A percentile compares a stretch with the other conserved stretches of the same genome.
phyloP scores from a whole-genome alignment of 352 stramenopile species.

The Globisporangium middletonii region DNA sequence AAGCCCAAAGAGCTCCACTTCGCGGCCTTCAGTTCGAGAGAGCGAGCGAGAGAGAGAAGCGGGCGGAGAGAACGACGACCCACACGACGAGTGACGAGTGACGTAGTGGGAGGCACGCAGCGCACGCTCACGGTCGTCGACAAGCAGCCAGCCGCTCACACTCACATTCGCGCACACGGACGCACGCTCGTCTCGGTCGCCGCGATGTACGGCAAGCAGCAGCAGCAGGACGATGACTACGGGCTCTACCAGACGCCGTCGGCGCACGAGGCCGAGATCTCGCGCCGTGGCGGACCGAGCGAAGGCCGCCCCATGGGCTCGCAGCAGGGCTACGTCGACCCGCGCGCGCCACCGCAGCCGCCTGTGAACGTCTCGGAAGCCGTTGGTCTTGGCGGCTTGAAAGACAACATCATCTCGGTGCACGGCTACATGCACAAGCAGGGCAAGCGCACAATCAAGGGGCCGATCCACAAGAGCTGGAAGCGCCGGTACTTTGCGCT shows the following conservation, averaged over 20 bases:
- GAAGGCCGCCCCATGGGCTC: constrained; percentile 20
- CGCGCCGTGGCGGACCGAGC: constrained; percentile 24
- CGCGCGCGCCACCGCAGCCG: constrained; percentile 42
- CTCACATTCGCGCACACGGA: no score
- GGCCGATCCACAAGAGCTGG: constrained; percentile 84
- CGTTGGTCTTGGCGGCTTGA: constrained; percentile 16
- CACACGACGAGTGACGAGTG: no score
- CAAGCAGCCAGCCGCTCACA: no score
- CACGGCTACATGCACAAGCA: constrained; percentile 90
- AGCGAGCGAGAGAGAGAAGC: no score
- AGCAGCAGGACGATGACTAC: constrained; percentile 49
- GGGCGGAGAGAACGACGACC: no score
- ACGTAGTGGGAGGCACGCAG: no score
- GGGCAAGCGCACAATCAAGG: constrained; percentile 83
- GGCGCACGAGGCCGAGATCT: constrained; percentile 53
- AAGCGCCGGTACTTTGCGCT: constrained; percentile 84
- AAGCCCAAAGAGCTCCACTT: no score
- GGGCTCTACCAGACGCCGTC: constrained; percentile 51
- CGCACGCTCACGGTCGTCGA: no score
- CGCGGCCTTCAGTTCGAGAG: constrained; percentile 3
- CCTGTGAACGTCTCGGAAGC: constrained; percentile 43
- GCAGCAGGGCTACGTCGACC: constrained; percentile 28
- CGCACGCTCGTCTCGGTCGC: not conserved
- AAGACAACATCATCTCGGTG: constrained; percentile 86
- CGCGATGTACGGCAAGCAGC: constrained; percentile 40